phyloP scores from a whole-genome alignment of 2,329 filamentous ascomycete species.

The Herpotrichia juniperi region DNA sequence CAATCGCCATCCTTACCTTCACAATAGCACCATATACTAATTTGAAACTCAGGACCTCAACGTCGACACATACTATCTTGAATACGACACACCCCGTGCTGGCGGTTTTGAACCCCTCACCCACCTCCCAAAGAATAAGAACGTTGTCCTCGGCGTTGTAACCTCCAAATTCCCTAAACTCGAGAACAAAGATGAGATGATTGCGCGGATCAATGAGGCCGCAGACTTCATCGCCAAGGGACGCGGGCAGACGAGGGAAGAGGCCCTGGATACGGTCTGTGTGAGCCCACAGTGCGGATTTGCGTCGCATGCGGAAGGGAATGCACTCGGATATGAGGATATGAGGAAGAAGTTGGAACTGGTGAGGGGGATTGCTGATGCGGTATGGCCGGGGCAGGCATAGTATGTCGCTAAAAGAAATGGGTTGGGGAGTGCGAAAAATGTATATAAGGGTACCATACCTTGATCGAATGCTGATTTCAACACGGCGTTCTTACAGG shows the following conservation, averaged over 20 bases:
- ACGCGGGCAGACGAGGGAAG: slow-evolving; percentile 65
- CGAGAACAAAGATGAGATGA: slow-evolving; percentile 55
- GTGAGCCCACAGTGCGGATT: slow-evolving; percentile 47
- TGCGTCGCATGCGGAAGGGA: slow-evolving; percentile 76
- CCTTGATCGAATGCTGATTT: slow-evolving; percentile 23
- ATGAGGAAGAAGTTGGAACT: slow-evolving; percentile 76
- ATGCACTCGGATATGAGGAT: slow-evolving; percentile 70
- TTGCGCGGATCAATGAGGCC: slow-evolving; percentile 52
- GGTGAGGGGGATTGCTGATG: slow-evolving; percentile 73
- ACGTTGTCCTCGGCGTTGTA: slow-evolving; percentile 54
- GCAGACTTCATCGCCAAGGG: slow-evolving; percentile 74
- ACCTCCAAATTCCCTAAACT: slow-evolving; percentile 55
- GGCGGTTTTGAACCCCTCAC: slow-evolving; percentile 56
- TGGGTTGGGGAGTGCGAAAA: background rate
- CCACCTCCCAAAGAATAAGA: slow-evolving; percentile 53
- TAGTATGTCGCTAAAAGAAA: slow-evolving; percentile 25
- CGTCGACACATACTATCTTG: slow-evolving; percentile 49
- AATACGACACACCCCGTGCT: slow-evolving; percentile 56
- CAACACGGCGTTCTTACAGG: slow-evolving; percentile 1
- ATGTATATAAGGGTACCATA: slow-evolving; percentile 1
- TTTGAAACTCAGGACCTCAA: slow-evolving; percentile 38
- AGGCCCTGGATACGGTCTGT: slow-evolving; percentile 69
- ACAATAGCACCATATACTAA: background rate
- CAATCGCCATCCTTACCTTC: background rate
- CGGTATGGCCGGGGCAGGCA: slow-evolving; percentile 69